Evolutionary conservation across 2,329 filamentous ascomycete genomes (phyloP).

Genomic region (Sporothrix luriei): DNA sequence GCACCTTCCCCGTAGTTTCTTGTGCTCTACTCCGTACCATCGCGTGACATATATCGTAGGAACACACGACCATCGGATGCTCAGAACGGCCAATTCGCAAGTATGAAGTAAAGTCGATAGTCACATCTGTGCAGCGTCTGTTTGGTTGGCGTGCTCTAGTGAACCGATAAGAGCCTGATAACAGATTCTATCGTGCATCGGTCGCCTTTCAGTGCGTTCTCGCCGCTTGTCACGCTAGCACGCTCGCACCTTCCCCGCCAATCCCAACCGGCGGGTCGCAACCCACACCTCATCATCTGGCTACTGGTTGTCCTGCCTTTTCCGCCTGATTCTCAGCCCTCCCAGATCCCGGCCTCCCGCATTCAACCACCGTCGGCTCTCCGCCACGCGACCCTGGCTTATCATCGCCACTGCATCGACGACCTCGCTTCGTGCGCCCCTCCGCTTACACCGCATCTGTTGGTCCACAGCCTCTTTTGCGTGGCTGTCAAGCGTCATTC

Average conservation of each 20-base stretch:
- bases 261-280: constrained; percentile 27
- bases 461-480: neutral
- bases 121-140: neutral
- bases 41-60: neutral
- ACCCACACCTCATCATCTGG: constrained; percentile 2
- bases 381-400: constrained; percentile 1
- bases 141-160: neutral
- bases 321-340: constrained; percentile 14
- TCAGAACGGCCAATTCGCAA: neutral
- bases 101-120: neutral
- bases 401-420: neutral
- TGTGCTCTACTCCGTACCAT: too few relatives aligned
- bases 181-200: neutral
- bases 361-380: constrained; percentile 7
- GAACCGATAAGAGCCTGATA: constrained; percentile 15
- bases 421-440: neutral
- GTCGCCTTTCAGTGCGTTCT: constrained; percentile 1
- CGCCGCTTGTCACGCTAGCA: constrained; percentile 10
- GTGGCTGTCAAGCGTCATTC: neutral
- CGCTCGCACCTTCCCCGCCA: constrained; percentile 29
- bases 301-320: constrained; percentile 1
- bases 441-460: neutral
- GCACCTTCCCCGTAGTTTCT: neutral
- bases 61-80: neutral
- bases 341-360: constrained; percentile 7